These are phyloP conservation scores for Candida xiaguanensis DNA, from an alignment of 805 yeast genomes.

Conservation along the genomic window DNA sequence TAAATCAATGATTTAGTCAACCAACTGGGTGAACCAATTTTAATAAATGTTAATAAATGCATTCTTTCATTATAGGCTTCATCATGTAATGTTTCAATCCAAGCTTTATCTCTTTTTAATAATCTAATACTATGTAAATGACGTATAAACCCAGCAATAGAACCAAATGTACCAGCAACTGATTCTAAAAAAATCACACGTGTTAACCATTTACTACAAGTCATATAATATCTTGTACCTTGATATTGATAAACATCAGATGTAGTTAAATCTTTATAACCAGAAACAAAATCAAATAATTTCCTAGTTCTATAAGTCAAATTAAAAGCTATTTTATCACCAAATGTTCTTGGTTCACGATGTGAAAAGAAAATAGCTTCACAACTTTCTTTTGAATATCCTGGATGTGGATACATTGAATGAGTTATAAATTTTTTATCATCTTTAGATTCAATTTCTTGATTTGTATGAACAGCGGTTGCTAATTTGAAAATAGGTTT, in stretches of 20 bases:
- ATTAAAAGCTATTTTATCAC: slow-evolving; percentile 51
- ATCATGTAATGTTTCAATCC: slow-evolving; percentile 68
- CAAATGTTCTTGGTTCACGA: slow-evolving; percentile 40
- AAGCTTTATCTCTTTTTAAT: slow-evolving; percentile 63
- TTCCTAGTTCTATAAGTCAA: slow-evolving; percentile 44
- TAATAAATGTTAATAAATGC: slow-evolving; percentile 67
- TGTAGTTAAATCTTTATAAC: slow-evolving; percentile 55
- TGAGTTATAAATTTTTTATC: slow-evolving; percentile 38
- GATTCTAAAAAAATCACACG: slow-evolving; percentile 62
- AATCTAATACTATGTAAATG: slow-evolving; percentile 62
- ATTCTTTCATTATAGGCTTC: slow-evolving; percentile 78
- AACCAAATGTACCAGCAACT: slow-evolving; percentile 78
- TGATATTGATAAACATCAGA: slow-evolving; percentile 21
- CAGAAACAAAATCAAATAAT: slow-evolving; percentile 60
- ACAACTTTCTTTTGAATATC: slow-evolving; percentile 28
- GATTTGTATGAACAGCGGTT: slow-evolving; percentile 20
- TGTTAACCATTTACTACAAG: slow-evolving; percentile 61
- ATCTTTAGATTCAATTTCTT: slow-evolving; percentile 21
- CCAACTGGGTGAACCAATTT: slow-evolving; percentile 58
- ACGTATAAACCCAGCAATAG: slow-evolving; percentile 68
- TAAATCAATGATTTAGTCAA: slow-evolving; percentile 44
- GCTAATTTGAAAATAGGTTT: slow-evolving; percentile 17
- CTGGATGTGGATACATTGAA: slow-evolving; percentile 36
- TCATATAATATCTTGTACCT: slow-evolving; percentile 49
- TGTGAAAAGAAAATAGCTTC: slow-evolving; percentile 47